These are phyloP conservation scores for Rauvolfia tetraphylla DNA, from an alignment of 257 asterid genomes.

Conservation along the genomic window DNA sequence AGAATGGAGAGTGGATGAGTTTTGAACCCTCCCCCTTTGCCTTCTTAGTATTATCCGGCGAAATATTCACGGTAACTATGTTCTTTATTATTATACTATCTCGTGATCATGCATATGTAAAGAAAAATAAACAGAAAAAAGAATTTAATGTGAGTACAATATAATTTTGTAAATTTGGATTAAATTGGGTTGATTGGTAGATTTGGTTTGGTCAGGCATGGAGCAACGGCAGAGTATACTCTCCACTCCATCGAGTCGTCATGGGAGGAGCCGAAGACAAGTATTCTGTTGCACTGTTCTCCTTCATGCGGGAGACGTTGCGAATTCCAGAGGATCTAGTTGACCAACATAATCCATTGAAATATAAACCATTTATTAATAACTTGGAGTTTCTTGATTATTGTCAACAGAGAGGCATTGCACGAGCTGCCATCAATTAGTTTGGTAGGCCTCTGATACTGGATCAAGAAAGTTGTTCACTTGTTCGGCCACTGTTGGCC, in stretches of 20 bases:
- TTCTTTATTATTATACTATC: too few relatives aligned
- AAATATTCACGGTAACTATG: constrained; percentile 32
- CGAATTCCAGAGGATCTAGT: constrained; percentile 50
- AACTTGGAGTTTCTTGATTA: constrained; percentile 52
- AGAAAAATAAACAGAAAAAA: too few relatives aligned
- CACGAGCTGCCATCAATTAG: constrained; percentile 46
- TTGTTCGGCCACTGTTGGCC: too few relatives aligned
- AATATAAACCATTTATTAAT: constrained; percentile 44
- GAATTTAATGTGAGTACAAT: too few relatives aligned
- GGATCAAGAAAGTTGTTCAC: too few relatives aligned
- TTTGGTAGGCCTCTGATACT: too few relatives aligned
- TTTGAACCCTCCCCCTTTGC: constrained; percentile 50
- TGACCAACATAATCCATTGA: constrained; percentile 48
- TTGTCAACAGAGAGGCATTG: constrained; percentile 43
- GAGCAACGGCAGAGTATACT: constrained; percentile 62
- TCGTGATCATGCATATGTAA: too few relatives aligned
- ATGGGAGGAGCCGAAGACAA: constrained; percentile 51
- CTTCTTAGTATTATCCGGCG: constrained; percentile 64
- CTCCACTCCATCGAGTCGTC: constrained; percentile 52
- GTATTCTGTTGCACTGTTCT: constrained; percentile 50
- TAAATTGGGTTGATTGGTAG: too few relatives aligned
- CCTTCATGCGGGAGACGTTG: constrained; percentile 44
- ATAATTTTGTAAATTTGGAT: too few relatives aligned
- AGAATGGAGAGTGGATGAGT: constrained; percentile 55
- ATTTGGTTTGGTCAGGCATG: constrained; percentile 40